Conservation (phyloP, 495 filamentous ascomycete genomes). For the Hamigera avellanea region DNA sequence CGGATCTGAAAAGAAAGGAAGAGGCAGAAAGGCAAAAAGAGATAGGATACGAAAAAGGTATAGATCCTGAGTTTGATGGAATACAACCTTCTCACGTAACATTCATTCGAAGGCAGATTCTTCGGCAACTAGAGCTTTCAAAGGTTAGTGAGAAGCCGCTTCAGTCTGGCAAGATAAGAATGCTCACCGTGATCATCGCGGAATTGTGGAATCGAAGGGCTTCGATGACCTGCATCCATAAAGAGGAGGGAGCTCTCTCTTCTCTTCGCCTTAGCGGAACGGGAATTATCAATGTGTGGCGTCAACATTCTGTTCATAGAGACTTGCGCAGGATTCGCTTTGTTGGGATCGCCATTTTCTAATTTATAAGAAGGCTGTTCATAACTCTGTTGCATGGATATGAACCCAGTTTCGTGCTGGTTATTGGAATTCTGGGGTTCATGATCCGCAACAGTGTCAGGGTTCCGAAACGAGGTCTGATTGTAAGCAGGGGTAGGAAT, state of each 20-base stretch:
- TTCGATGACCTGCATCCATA: conserved; percentile 30
- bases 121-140: conserved; percentile 4
- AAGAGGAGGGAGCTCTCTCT: conserved; percentile 49
- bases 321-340: conserved; percentile 18
- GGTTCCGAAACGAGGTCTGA: conserved; percentile 43
- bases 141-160: neutral
- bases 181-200: conserved; percentile 14
- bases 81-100: conserved; percentile 1
- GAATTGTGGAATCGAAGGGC: conserved; percentile 10
- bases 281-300: conserved; percentile 23
- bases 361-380: conserved; percentile 20
- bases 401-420: conserved; percentile 46
- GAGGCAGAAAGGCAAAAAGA: neutral
- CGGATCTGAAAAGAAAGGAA: neutral
- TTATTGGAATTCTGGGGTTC: conserved; percentile 13
- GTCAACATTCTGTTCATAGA: conserved; percentile 31
- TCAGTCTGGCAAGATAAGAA: too few relatives aligned
- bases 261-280: conserved; percentile 38
- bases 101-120: conserved; percentile 5
- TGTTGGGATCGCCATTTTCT: conserved; percentile 17
- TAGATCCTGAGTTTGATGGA: too few relatives aligned
- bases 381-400: conserved; percentile 51
- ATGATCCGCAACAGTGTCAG: conserved; percentile 12
- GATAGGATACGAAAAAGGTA: neutral
- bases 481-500: conserved; percentile 54